phyloP scores from a whole-genome alignment of 768 basidiomycete genomes.

The Phlebiopsis flavidoalba region DNA sequence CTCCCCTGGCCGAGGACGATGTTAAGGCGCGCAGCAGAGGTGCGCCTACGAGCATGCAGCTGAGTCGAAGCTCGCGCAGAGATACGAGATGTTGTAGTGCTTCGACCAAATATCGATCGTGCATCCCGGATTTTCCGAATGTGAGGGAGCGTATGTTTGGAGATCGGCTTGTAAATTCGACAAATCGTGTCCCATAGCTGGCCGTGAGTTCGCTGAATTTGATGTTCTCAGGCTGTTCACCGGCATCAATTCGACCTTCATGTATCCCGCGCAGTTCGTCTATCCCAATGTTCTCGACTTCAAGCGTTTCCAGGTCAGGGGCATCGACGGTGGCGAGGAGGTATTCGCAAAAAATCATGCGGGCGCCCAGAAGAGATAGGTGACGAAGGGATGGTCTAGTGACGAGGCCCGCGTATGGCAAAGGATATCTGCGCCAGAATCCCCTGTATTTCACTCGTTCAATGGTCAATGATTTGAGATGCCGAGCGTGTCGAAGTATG shows the following conservation, averaged over 20 bases:
- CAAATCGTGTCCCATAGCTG: background rate
- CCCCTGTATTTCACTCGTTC: too few relatives aligned
- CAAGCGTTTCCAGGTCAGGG: background rate
- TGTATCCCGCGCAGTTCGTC: background rate
- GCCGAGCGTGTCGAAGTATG: too few relatives aligned
- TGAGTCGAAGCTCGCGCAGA: slow-evolving; percentile 1
- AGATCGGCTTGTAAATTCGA: background rate
- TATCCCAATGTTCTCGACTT: background rate
- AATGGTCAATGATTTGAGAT: too few relatives aligned
- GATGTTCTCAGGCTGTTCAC: background rate
- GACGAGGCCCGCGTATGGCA: background rate
- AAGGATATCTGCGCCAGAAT: background rate
- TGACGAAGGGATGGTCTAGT: background rate
- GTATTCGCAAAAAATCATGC: background rate
- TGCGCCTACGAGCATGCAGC: background rate
- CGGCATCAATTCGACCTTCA: background rate
- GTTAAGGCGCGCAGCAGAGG: slow-evolving; percentile 7
- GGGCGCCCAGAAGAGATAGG: background rate
- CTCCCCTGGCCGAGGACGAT: background rate
- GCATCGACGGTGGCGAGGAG: background rate
- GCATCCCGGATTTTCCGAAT: background rate
- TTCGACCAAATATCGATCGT: slow-evolving; percentile 6
- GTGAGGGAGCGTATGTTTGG: background rate
- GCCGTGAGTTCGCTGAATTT: background rate
- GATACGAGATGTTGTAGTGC: background rate